These are phyloP conservation scores for Sicyos edulis DNA, from an alignment of 306 rosid species.

Conservation along the genomic window DNA sequence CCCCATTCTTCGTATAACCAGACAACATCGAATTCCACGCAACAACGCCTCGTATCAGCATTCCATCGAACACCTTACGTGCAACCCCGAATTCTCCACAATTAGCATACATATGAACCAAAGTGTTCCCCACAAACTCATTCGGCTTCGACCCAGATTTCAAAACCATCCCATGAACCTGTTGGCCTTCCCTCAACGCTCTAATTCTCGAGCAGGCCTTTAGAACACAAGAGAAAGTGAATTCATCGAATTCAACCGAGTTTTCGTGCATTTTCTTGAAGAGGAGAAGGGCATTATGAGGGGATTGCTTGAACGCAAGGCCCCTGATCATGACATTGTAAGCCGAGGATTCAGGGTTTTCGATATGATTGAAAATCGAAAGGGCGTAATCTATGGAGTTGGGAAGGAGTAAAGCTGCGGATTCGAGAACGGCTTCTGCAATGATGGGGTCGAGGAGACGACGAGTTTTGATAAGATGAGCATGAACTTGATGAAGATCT, in stretches of 20 bases:
- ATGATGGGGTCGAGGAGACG: slow-evolving; percentile 41
- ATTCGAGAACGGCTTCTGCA: slow-evolving; percentile 46
- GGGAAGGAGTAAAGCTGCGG: slow-evolving; percentile 49
- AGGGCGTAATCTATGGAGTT: slow-evolving; percentile 42
- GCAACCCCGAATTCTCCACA: slow-evolving; percentile 39
- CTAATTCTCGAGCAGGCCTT: slow-evolving; percentile 49
- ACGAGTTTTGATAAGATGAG: slow-evolving; percentile 54
- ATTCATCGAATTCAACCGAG: slow-evolving; percentile 30
- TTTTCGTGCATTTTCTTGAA: slow-evolving; percentile 40
- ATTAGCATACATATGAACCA: slow-evolving; percentile 41
- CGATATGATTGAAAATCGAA: slow-evolving; percentile 37
- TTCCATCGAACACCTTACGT: slow-evolving; percentile 51
- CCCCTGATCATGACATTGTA: slow-evolving; percentile 48
- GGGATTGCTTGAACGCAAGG: slow-evolving; percentile 34
- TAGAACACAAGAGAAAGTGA: slow-evolving; percentile 40
- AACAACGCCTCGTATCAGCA: slow-evolving; percentile 27
- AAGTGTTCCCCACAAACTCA: slow-evolving; percentile 41
- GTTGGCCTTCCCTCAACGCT: slow-evolving; percentile 37
- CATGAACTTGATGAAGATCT: slow-evolving; percentile 56
- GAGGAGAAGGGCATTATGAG: slow-evolving; percentile 35
- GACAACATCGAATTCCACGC: slow-evolving; percentile 54
- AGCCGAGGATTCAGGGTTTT: slow-evolving; percentile 34
- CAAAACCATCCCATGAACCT: slow-evolving; percentile 42
- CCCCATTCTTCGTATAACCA: slow-evolving; percentile 37
- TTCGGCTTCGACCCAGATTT: slow-evolving; percentile 36